Evolutionary conservation across 2,329 filamentous ascomycete genomes (phyloP), one percentile per base, ranked within the genome.

Genomic region (Ophiostoma pallidulum): DNA sequence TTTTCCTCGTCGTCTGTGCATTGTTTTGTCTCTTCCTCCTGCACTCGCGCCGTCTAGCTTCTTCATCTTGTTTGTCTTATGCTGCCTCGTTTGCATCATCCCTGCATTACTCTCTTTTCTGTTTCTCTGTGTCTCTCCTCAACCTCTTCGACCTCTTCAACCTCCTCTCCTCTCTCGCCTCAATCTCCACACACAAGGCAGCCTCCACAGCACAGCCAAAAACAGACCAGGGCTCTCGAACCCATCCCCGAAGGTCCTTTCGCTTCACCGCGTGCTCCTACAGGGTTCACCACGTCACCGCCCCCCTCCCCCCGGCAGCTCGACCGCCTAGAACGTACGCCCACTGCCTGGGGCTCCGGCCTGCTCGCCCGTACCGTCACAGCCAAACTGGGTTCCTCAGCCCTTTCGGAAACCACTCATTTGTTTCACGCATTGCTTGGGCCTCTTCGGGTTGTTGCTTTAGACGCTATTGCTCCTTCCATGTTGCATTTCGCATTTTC

Each of bases 261-360:
- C 47, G 50, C 47, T 47, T 47, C 38, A 47, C 42, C 35, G 39
- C 26, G 43, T 49, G 36, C 42, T 40, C 49, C 47, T 36, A 29
- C 42, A 49, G 28, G 32, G 32, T 48, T 48, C 29, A 41, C 29
- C 35, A 38, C 42, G 35, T 32, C 42, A 44, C 32, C 31, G 32
- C 24, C 41, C 41, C 20, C 31, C 38, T 33, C 38, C 33, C 20
- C 40, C 29, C 28, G 12, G 13, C 41, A 26, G n/a, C 22, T 8
- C 36, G 16, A 38, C 29, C 31, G 18, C 19, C 37, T 29, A 19
- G 37, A 35, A 24, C n/a, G n/a, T n/a, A n/a, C n/a, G n/a, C n/a
- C n/a, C n/a, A n/a, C n/a, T n/a, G n/a, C n/a, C n/a, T n/a, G n/a
- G n/a, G n/a, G n/a, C n/a, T n/a, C n/a, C n/a, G n/a, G n/a, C n/a